phyloP scores from a whole-genome alignment of 257 asterid genomes.

The Lavandula angustifolia region DNA sequence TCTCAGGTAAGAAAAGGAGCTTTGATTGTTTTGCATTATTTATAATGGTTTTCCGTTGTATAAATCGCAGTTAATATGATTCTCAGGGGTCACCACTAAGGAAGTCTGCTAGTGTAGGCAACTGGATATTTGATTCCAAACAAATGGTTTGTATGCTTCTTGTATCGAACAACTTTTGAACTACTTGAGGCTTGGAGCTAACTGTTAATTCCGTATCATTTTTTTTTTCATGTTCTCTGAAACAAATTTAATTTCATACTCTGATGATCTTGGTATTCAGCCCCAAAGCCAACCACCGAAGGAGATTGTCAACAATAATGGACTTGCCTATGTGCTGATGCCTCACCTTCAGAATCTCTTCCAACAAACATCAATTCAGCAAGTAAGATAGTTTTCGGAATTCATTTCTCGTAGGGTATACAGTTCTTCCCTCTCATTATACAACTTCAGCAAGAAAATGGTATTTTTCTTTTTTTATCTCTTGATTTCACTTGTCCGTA shows the following conservation, averaged over 20 bases:
- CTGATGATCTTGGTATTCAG: slow-evolving; percentile 48
- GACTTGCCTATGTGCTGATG: slow-evolving; percentile 78
- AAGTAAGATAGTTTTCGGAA: slow-evolving; percentile 46
- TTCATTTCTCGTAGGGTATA: slow-evolving; percentile 12
- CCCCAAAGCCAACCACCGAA: slow-evolving; percentile 58
- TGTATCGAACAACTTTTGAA: slow-evolving; percentile 25
- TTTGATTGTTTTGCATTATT: slow-evolving; percentile 31
- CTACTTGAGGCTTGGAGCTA: slow-evolving; percentile 9
- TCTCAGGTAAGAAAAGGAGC: slow-evolving; percentile 61
- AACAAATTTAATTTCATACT: slow-evolving; percentile 23
- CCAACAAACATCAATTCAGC: slow-evolving; percentile 94
- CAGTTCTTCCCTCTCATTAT: slow-evolving; percentile 21
- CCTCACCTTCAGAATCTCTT: slow-evolving; percentile 96
- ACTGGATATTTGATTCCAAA: slow-evolving; percentile 80
- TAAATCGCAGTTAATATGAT: slow-evolving; percentile 36
- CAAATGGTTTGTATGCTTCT: slow-evolving; percentile 58
- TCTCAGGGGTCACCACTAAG: slow-evolving; percentile 82
- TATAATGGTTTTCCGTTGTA: slow-evolving; percentile 30
- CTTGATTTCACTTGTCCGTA: slow-evolving; percentile 14
- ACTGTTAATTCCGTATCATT: slow-evolving; percentile 14
- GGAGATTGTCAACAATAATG: slow-evolving; percentile 58
- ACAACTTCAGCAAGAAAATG: slow-evolving; percentile 1
- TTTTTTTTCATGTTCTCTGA: not conserved
- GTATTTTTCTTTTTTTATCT: not conserved
- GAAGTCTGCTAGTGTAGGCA: slow-evolving; percentile 96